Evolutionary conservation across 108 stramenopile genomes (phyloP).

Genomic region (Epithemia pelagica): DNA sequence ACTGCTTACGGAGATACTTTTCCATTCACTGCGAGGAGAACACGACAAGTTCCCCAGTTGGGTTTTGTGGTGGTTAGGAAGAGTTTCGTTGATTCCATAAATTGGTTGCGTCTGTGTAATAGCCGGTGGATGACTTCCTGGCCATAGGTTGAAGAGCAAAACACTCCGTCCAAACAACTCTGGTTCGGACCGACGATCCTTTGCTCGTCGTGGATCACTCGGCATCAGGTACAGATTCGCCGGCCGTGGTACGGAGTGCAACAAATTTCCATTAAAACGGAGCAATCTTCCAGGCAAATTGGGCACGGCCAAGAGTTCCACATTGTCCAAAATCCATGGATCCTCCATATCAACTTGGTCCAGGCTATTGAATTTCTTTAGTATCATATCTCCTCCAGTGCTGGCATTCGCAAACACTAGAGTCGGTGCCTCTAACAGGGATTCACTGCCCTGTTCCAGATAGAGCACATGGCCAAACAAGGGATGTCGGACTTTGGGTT

Average conservation of each 20-base stretch:
- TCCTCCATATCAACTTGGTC: not conserved
- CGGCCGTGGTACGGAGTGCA: constrained; percentile 78
- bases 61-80: not conserved
- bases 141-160: constrained; percentile 74
- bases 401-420: constrained; percentile 42
- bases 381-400: constrained; percentile 51
- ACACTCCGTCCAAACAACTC: constrained; percentile 64
- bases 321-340: constrained; percentile 12
- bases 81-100: not conserved
- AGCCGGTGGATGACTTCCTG: not conserved
- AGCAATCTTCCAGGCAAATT: constrained; percentile 57
- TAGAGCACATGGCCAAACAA: constrained; percentile 66
- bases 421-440: constrained; percentile 49
- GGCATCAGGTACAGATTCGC: constrained; percentile 61
- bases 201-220: constrained; percentile 13
- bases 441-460: constrained; percentile 48
- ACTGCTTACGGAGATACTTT: not conserved
- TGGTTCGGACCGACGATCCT: no score
- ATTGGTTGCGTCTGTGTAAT: not conserved
- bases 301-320: constrained; percentile 49
- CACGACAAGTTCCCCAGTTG: not conserved
- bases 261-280: constrained; percentile 52
- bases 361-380: not conserved
- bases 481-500: constrained; percentile 44
- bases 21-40: not conserved